Base-by-base conservation (phyloP, 148 eudicot species). In the Chenopodium suecicum region DNA sequence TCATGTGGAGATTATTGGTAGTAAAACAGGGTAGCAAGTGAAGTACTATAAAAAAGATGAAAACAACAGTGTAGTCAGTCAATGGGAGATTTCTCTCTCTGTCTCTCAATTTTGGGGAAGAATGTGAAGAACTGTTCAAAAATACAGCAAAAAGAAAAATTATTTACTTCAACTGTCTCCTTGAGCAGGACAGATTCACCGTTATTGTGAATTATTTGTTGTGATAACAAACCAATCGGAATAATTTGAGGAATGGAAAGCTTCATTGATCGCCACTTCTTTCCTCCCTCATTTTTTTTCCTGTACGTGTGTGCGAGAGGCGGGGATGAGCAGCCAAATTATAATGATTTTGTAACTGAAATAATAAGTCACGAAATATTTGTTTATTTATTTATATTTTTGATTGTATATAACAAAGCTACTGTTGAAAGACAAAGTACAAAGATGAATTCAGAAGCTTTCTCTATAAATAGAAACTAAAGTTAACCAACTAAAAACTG, bases 1-100 rank as follows among this genome's bases (percentile, higher is more conserved):
- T 88, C 90, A 7, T 88, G 90, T 66, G 85, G 85, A 11, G 90
- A 88, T 83, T 85, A 88, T 74, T 88, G 90, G 88, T 88, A 88
- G 32, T 32, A 66, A 2, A 16, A 31, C 0, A 44, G 23, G 60
- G 37, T 4, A 7, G 52, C 14, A 34, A 34, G 29, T 19, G 52
- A 19, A 44, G 34, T 32, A 34, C 44, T 41, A 41, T 41, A 34
- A 46, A 8, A 14, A 16, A 22, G 48, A 44, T 62, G 46, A 34
- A 62, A 74, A 25, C 52, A 62, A n/a, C 13, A 1, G 52, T 22
- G 27, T 60, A 17, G 52, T 29, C 19, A 50, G 52, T 29, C 19
- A 50, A 11, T n/a, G 32, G 44, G 20, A 68, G 62, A 17, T 56
- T 27, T 20, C 9, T 0, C 67, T 8, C 67, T n/a, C 9, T 29